Percentiles rank a stretch among this genome's conserved stretches.
Evolutionary conservation across 2,329 filamentous ascomycete species (phyloP).

Genomic region (Aspergillus carbonarius): DNA sequence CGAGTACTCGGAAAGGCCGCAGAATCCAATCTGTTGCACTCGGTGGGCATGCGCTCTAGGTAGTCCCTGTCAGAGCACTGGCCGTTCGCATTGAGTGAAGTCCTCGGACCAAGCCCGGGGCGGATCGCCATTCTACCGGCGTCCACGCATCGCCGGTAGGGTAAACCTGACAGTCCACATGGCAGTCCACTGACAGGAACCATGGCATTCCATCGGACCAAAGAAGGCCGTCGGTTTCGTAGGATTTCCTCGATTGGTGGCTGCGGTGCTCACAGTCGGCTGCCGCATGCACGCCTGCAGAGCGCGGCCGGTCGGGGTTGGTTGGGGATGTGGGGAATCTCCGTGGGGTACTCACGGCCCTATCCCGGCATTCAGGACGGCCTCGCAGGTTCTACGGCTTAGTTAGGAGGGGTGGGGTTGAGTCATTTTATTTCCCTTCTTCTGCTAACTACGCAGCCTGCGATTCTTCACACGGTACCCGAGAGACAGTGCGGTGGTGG

Average conservation of each 20-base stretch:
- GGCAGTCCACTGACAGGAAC: not conserved
- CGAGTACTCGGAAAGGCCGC: not conserved
- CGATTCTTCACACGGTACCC: not conserved
- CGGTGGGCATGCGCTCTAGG: not conserved
- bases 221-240: not conserved
- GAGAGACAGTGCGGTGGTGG: not conserved
- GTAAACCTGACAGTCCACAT: not conserved
- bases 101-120: not conserved
- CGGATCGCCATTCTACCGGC: not conserved
- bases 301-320: not conserved
- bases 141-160: not conserved
- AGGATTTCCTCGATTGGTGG: not conserved
- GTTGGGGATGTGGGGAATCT: constrained; percentile 6
- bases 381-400: not conserved
- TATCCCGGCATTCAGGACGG: too few species aligned
- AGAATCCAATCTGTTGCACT: not conserved
- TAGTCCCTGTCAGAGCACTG: not conserved
- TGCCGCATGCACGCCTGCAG: not conserved
- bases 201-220: not conserved
- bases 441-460: not conserved
- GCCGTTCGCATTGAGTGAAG: not conserved
- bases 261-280: not conserved
- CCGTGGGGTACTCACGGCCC: not conserved
- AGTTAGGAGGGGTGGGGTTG: not conserved
- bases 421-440: not conserved